A percentile compares a stretch with the other conserved stretches of the same genome.
These are phyloP conservation scores for Durio zibethinus DNA, from an alignment of 345 rosid genomes.

Conservation along the genomic window DNA sequence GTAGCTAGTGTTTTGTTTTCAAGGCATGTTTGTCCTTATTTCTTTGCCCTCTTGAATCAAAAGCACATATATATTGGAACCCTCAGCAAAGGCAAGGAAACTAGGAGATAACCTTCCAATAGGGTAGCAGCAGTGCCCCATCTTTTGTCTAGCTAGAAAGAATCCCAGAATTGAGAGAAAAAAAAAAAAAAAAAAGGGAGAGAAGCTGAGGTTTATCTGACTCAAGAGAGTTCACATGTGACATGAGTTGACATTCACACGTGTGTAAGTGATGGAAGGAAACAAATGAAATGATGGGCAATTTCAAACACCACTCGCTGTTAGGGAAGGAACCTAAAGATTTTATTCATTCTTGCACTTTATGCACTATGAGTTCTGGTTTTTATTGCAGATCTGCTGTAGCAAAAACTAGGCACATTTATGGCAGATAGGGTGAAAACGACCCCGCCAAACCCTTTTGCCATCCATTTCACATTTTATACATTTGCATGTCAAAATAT, in stretches of 20 bases:
- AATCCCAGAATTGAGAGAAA: not conserved
- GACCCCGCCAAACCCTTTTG: not conserved
- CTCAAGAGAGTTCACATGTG: slow-evolving; percentile 16
- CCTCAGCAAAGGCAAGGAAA: slow-evolving; percentile 2
- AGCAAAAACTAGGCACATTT: not conserved
- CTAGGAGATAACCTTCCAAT: not conserved
- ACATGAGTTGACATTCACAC: slow-evolving; percentile 15
- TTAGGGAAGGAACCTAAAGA: not conserved
- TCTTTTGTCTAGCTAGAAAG: slow-evolving; percentile 15
- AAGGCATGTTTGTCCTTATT: slow-evolving; percentile 14
- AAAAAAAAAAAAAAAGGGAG: not conserved
- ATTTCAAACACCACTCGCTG: not conserved
- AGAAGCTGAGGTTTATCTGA: not conserved
- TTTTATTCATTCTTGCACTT: not conserved
- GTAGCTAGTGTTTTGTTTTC: not conserved
- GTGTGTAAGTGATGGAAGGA: slow-evolving; percentile 4
- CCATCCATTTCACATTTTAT: not conserved
- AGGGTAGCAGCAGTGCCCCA: not conserved
- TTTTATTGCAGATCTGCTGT: not conserved
- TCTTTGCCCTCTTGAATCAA: slow-evolving; percentile 6
- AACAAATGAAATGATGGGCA: not conserved
- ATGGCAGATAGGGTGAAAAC: not conserved
- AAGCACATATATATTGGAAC: not conserved
- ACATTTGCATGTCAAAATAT: not conserved
- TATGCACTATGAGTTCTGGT: not conserved